These are phyloP conservation scores for Calvatia gigantea DNA, from an alignment of 768 basidiomycete species.

Conservation along the genomic window DNA sequence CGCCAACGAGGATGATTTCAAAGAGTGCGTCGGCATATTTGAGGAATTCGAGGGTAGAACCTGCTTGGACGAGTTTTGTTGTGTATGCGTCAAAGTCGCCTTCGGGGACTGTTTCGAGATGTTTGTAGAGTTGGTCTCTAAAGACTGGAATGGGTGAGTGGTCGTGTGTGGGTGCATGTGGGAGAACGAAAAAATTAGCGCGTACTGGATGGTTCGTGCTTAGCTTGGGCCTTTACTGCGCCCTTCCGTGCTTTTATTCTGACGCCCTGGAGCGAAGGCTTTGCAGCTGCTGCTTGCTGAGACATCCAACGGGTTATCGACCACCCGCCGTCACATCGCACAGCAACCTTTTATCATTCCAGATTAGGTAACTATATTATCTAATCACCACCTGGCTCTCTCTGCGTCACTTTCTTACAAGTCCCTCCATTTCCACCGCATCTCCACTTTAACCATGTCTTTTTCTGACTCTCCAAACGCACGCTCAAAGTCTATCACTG, in stretches of 20 bases:
- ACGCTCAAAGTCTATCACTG: slow-evolving; percentile 76
- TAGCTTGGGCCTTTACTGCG: slow-evolving; percentile 87
- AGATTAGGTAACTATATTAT: slow-evolving; percentile 7
- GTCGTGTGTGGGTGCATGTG: background rate
- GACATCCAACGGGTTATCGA: slow-evolving; percentile 73
- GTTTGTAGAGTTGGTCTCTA: slow-evolving; percentile 89
- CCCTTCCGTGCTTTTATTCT: slow-evolving; percentile 92
- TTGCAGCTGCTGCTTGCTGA: slow-evolving; percentile 79
- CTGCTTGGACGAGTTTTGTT: slow-evolving; percentile 86
- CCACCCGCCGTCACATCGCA: background rate
- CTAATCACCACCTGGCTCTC: slow-evolving; percentile 9
- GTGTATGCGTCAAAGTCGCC: slow-evolving; percentile 81
- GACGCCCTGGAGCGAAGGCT: slow-evolving; percentile 91
- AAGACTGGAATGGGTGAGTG: slow-evolving; percentile 53
- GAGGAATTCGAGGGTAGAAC: slow-evolving; percentile 88
- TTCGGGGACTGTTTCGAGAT: slow-evolving; percentile 77
- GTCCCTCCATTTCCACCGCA: background rate
- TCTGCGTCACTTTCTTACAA: slow-evolving; percentile 5
- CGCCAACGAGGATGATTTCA: slow-evolving; percentile 93
- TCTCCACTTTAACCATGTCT: slow-evolving; percentile 23
- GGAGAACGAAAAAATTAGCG: slow-evolving; percentile 11
- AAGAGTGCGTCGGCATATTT: slow-evolving; percentile 98
- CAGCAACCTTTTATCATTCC: background rate
- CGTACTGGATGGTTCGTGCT: slow-evolving; percentile 83
- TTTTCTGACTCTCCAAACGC: slow-evolving; percentile 71